Conservation (phyloP, 495 filamentous ascomycete species). For the Staphylotrichum tortipilum region DNA sequence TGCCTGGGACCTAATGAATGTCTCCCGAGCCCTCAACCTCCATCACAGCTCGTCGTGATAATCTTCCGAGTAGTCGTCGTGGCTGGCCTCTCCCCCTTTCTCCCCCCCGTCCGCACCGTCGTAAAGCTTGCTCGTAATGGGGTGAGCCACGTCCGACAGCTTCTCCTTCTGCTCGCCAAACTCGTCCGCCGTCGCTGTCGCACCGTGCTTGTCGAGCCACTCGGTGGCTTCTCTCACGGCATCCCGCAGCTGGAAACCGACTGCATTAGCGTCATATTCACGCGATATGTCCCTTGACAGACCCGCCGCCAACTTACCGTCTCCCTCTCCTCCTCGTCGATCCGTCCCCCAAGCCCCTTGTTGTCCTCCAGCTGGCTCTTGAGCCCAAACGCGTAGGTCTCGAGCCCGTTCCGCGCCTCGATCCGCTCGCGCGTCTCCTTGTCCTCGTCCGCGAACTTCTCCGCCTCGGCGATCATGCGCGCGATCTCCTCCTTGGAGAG, state of each 20-base stretch:
- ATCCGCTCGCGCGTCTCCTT: constrained; percentile 81
- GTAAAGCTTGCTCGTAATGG: constrained; percentile 90
- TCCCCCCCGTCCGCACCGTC: constrained; percentile 26
- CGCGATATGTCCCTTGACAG: no score
- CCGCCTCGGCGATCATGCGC: constrained; percentile 86
- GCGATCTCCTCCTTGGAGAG: constrained; percentile 84
- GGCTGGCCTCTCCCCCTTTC: background rate
- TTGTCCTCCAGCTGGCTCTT: constrained; percentile 94
- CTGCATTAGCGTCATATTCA: no score
- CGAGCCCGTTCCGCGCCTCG: constrained; percentile 90
- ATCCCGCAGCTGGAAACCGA: constrained; percentile 57
- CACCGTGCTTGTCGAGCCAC: constrained; percentile 87
- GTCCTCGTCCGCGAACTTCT: constrained; percentile 92
- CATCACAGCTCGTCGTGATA: constrained; percentile 10
- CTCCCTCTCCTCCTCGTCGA: constrained; percentile 91
- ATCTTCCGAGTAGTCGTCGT: background rate
- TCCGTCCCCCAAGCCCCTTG: constrained; percentile 84
- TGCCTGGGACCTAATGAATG: no score
- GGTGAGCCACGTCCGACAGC: constrained; percentile 80
- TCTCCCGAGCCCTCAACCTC: no score
- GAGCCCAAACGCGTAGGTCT: constrained; percentile 92
- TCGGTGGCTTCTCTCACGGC: constrained; percentile 84
- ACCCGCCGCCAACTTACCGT: constrained; percentile 43
- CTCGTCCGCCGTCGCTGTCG: constrained; percentile 74
- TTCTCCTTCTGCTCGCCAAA: constrained; percentile 97